phyloP scores from a whole-genome alignment of 192 early-diverging fungal species.

The Umbelopsis vinacea region DNA sequence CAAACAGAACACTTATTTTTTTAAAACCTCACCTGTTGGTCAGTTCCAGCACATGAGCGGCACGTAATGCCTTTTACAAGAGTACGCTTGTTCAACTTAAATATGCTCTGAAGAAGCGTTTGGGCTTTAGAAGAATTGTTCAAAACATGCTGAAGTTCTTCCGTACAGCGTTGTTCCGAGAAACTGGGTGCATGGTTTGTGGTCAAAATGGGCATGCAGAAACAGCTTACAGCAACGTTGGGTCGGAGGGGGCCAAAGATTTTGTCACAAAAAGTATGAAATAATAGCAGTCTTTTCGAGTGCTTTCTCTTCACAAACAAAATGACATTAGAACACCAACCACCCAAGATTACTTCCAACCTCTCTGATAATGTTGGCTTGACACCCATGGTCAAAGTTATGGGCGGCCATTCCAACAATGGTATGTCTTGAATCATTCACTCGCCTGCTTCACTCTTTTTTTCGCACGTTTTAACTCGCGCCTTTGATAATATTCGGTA shows the following conservation, averaged over 20 bases:
- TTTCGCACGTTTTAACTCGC: not conserved
- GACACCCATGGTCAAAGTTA: constrained; percentile 36
- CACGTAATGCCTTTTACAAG: constrained; percentile 40
- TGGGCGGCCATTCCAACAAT: constrained; percentile 15
- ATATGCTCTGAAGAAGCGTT: constrained; percentile 29
- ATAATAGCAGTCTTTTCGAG: not conserved
- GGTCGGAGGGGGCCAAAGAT: not conserved
- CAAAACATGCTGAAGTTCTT: constrained; percentile 32
- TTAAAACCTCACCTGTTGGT: constrained; percentile 26
- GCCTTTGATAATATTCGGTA: not conserved
- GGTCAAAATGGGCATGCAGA: constrained; percentile 20
- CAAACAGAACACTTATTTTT: not conserved
- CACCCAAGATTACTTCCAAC: constrained; percentile 28
- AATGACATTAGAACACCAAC: constrained; percentile 25
- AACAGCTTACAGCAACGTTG: not conserved
- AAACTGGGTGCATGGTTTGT: constrained; percentile 18
- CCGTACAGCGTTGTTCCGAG: constrained; percentile 38
- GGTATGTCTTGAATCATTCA: constrained; percentile 22
- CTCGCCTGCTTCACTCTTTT: not conserved
- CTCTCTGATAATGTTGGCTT: constrained; percentile 36
- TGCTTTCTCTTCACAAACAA: not conserved
- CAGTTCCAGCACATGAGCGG: constrained; percentile 35
- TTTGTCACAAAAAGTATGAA: not conserved
- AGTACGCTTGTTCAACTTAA: constrained; percentile 29
- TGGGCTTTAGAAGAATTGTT: constrained; percentile 25